phyloP scores from a whole-genome alignment of 441 rosid species.

The Theobroma grandiflorum region DNA sequence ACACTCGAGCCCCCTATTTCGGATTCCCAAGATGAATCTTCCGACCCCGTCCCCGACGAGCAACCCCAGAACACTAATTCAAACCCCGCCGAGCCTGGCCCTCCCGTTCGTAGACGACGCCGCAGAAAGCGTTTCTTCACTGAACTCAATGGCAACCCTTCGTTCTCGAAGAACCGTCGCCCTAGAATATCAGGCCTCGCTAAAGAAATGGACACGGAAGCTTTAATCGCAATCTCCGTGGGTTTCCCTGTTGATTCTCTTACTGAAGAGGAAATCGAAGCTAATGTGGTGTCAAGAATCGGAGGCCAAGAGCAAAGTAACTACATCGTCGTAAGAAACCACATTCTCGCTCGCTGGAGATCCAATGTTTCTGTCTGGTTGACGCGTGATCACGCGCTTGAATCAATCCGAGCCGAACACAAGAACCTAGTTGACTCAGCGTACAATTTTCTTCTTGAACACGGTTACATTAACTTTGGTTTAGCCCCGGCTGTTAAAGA shows the following conservation, averaged over 20 bases:
- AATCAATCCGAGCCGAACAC: constrained; percentile 75
- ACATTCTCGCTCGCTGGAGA: constrained; percentile 83
- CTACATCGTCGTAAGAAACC: constrained; percentile 83
- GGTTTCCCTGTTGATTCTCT: constrained; percentile 93
- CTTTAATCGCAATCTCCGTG: constrained; percentile 77
- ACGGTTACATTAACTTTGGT: constrained; percentile 90
- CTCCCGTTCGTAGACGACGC: constrained; percentile 61
- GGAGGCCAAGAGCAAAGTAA: constrained; percentile 83
- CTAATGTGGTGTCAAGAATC: constrained; percentile 69
- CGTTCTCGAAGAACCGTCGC: constrained; percentile 67
- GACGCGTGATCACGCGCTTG: constrained; percentile 73
- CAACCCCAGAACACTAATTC: constrained; percentile 51
- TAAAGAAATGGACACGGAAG: constrained; percentile 82
- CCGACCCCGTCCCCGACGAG: constrained; percentile 56
- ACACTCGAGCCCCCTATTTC: constrained; percentile 53
- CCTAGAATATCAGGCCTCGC: constrained; percentile 54
- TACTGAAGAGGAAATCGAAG: constrained; percentile 96
- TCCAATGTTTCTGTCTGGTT: constrained; percentile 82
- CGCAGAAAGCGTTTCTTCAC: constrained; percentile 94
- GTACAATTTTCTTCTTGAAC: constrained; percentile 71
- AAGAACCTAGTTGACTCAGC: constrained; percentile 69
- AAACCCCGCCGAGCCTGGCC: constrained; percentile 51
- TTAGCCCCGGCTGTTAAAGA: constrained; percentile 72
- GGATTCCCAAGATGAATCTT: constrained; percentile 78
- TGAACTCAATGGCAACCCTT: constrained; percentile 72